phyloP scores from a whole-genome alignment of 1,284 basidiomycete species.

The Cryptococcus depauperatus region DNA sequence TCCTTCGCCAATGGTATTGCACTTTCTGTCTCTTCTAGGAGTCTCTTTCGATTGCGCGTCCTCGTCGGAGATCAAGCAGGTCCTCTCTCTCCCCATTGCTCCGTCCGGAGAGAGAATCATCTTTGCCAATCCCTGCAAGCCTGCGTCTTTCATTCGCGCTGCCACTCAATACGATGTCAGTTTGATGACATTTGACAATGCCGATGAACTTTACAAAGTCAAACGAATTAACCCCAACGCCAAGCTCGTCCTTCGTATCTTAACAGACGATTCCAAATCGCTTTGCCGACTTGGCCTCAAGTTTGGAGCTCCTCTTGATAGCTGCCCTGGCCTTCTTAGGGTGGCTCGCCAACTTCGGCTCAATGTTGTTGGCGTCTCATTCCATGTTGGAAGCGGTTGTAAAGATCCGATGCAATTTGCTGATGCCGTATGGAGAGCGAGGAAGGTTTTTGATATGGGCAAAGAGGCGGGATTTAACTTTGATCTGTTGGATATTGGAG shows the following conservation, averaged over 20 bases:
- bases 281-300: constrained; percentile 91
- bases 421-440: constrained; percentile 80
- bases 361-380: constrained; percentile 84
- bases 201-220: constrained; percentile 95
- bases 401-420: constrained; percentile 84
- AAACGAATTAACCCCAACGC: constrained; percentile 72
- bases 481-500: constrained; percentile 82
- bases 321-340: constrained; percentile 69
- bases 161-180: constrained; percentile 72
- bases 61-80: constrained; percentile 79
- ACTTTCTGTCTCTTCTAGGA: constrained; percentile 80
- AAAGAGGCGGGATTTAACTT: constrained; percentile 73
- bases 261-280: constrained; percentile 94
- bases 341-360: constrained; percentile 74
- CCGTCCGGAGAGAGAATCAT: constrained; percentile 61
- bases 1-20: constrained; percentile 88
- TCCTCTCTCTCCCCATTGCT: constrained; percentile 61
- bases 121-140: constrained; percentile 99
- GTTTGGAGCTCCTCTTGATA: constrained; percentile 84
- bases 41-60: constrained; percentile 98
- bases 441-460: constrained; percentile 81
- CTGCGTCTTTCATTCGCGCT: constrained; percentile 81
- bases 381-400: constrained; percentile 97
- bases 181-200: constrained; percentile 97
- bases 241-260: constrained; percentile 84